phyloP scores from a whole-genome alignment of 805 yeast species.

The Wickerhamia fluorescens region DNA sequence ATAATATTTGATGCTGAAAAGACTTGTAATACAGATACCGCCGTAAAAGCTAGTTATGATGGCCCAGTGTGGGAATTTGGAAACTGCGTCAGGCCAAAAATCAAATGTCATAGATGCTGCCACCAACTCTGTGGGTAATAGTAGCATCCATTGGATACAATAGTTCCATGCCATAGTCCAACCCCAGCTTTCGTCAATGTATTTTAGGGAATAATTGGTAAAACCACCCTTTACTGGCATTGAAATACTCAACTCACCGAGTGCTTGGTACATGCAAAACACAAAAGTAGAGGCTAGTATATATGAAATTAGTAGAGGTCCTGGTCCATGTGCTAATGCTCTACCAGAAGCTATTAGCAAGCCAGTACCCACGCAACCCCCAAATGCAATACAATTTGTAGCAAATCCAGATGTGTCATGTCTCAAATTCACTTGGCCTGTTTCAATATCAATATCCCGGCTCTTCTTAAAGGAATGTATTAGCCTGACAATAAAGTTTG shows the following conservation, averaged over 20 bases:
- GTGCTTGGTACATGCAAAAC: conserved; percentile 36
- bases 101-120: conserved; percentile 34
- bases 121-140: conserved; percentile 35
- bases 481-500: too few relatives aligned
- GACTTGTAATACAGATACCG: too few relatives aligned
- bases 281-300: conserved; percentile 31
- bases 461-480: too few relatives aligned
- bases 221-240: conserved; percentile 35
- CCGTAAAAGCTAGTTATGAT: too few relatives aligned
- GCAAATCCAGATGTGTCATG: too few relatives aligned
- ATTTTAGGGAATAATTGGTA: conserved; percentile 32
- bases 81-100: too few relatives aligned
- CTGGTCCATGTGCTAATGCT: conserved; percentile 29
- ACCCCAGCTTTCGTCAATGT: conserved; percentile 37
- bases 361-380: conserved; percentile 37
- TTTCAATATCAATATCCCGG: too few relatives aligned
- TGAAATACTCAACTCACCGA: conserved; percentile 30
- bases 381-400: conserved; percentile 35
- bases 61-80: too few relatives aligned
- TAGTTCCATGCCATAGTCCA: conserved; percentile 39
- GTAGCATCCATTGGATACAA: conserved; percentile 36
- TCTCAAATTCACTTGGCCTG: too few relatives aligned
- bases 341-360: conserved; percentile 32
- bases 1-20: too few relatives aligned
- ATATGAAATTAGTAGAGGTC: conserved; percentile 28